Percentiles rank a stretch among this genome's conserved stretches.
phyloP scores from a whole-genome alignment of 2,329 filamentous ascomycete genomes.

The Aspergillus unguis region DNA sequence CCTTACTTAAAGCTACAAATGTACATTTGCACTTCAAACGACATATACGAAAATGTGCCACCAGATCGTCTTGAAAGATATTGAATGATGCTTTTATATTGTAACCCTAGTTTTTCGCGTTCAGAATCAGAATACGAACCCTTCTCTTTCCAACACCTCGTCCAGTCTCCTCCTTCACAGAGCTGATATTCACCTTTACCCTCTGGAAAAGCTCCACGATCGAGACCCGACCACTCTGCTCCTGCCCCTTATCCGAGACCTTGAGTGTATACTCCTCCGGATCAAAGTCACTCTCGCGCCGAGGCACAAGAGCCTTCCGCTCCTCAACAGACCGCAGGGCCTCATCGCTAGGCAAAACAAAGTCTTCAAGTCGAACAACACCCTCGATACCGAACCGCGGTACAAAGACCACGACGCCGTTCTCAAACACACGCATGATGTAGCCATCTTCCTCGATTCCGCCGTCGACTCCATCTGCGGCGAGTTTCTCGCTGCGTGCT shows the following conservation, averaged over 20 bases:
- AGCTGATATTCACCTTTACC: conserved; percentile 81
- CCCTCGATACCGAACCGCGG: conserved; percentile 94
- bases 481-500: conserved; percentile 55
- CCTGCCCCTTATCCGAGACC: conserved; percentile 52
- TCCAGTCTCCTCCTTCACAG: conserved; percentile 76
- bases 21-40: too few relatives aligned
- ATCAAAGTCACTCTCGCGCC: conserved; percentile 77
- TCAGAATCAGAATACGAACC: conserved; percentile 43
- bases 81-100: neutral
- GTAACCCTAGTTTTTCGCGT: conserved; percentile 19
- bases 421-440: conserved; percentile 95
- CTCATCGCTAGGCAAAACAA: conserved; percentile 63
- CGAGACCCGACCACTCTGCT: conserved; percentile 35
- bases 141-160: conserved; percentile 85
- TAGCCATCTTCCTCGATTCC: conserved; percentile 81
- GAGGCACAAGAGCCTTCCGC: conserved; percentile 31
- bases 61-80: neutral
- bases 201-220: conserved; percentile 86
- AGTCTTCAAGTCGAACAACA: conserved; percentile 78
- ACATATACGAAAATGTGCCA: too few relatives aligned
- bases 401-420: conserved; percentile 95
- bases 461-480: conserved; percentile 31
- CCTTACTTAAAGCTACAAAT: too few relatives aligned
- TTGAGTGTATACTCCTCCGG: conserved; percentile 76
- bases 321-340: conserved; percentile 30